Conservation (phyloP, 1,284 basidiomycete species). For the Ustilago lituana region DNA sequence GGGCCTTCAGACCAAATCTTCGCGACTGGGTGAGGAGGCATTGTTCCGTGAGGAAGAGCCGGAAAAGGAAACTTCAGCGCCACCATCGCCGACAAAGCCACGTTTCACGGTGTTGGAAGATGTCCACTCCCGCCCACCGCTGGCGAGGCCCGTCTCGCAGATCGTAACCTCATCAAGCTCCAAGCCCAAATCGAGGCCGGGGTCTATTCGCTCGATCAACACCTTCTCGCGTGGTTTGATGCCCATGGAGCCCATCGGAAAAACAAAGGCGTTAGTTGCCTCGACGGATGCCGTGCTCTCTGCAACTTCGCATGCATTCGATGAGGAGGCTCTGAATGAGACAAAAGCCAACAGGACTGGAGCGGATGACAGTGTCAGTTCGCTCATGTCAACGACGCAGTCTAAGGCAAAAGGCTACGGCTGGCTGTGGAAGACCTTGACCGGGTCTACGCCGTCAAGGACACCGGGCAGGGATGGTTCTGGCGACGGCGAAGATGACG, state of each 20-base stretch:
- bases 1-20: constrained; percentile 10
- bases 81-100: constrained; percentile 19
- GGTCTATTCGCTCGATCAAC: constrained; percentile 50
- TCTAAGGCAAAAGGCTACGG: constrained; percentile 30
- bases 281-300: constrained; percentile 46
- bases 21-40: constrained; percentile 28
- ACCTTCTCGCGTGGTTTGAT: constrained; percentile 48
- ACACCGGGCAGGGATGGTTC: constrained; percentile 3
- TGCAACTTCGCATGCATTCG: constrained; percentile 36
- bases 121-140: constrained; percentile 4
- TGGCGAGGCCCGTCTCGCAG: constrained; percentile 37
- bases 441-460: constrained; percentile 23
- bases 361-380: constrained; percentile 26
- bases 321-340: constrained; percentile 10
- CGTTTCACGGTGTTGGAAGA: constrained; percentile 27
- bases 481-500: constrained; percentile 4
- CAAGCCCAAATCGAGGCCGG: constrained; percentile 36
- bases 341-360: constrained; percentile 4
- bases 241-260: constrained; percentile 57
- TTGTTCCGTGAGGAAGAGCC: constrained; percentile 24
- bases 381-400: constrained; percentile 13
- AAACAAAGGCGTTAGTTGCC: constrained; percentile 55
- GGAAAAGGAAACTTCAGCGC: constrained; percentile 7
- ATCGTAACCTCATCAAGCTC: constrained; percentile 19
- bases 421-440: constrained; percentile 57